Base-by-base conservation (phyloP, 2,329 filamentous ascomycete genomes). In the Aspergillus sp. region DNA sequence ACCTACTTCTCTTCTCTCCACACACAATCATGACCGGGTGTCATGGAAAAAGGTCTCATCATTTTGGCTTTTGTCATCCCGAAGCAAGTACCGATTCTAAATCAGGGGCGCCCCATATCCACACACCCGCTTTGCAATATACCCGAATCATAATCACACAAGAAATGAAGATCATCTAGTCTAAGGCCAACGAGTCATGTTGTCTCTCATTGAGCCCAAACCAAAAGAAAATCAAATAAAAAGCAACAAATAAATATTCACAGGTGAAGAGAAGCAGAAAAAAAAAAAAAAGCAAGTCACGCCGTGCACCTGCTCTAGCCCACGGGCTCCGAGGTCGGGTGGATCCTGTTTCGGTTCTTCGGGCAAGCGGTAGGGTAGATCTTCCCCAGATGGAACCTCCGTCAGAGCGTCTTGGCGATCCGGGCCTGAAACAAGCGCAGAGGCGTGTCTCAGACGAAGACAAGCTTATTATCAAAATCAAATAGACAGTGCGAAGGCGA, bases 211-310 rank as follows among this genome's bases (percentile, higher is more conserved):
- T 63, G 57, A 51, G 51, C 39, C 32, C 57, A 12, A 30, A 60
- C 54, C 58, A 25, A 48, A 52, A 56, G 48, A 21, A 28, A 39
- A 25, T 15, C 3, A 17, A 30, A n/a, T 4, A 12, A 43, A 19
- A 57, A 38, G 32, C 32, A 36, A 36, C 12, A 36, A 5, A 36
- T 36, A 15, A 68, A 67, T 68, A 68, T 68, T 59, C 66, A 67
- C 66, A 67, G 53, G 47, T 53, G 61, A 67, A 65, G 59, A 30
- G 49, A 50, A 63, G 53, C 43, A 56, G 21, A 53, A 51, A 58
- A 55, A 64, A 63, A 49, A 48, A 47, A 57, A 48, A 48, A 39
- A 57, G 39, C 62, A 58, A 19, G 48, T 53, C 59, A 57, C 51
- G 13, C n/a, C 59, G 36, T 23, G 45, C 39, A 10, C 41, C 57